A percentile compares a stretch with the other conserved stretches of the same genome.
Evolutionary conservation across 2,329 filamentous ascomycete species (phyloP).

Genomic region (Alternaria triticimaculans): DNA sequence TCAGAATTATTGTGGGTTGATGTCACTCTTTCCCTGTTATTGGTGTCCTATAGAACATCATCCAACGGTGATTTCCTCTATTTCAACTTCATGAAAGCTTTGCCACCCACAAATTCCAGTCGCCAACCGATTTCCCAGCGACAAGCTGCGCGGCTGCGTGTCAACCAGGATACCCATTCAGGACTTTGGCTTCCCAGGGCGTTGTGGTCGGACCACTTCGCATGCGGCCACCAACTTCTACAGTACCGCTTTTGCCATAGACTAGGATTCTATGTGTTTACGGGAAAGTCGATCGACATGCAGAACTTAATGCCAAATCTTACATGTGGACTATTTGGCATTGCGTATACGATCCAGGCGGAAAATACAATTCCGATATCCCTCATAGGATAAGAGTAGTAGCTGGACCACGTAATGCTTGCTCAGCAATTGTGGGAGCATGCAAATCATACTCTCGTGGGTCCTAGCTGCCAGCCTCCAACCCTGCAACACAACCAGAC

Average conservation of each 20-base stretch:
- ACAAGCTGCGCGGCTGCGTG: not conserved
- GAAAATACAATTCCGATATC: not conserved
- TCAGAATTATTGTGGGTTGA: constrained; percentile 7
- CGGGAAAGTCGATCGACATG: not conserved
- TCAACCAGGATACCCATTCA: not conserved
- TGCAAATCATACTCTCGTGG: not conserved
- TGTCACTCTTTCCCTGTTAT: not conserved
- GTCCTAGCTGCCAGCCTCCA: not conserved
- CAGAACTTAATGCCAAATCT: not conserved
- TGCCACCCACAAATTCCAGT: not conserved
- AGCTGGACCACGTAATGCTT: not conserved
- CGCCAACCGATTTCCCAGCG: not conserved
- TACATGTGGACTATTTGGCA: not conserved
- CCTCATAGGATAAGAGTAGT: not conserved
- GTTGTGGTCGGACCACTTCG: not conserved
- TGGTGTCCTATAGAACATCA: not conserved
- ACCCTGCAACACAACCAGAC: constrained; percentile 6
- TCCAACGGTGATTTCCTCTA: not conserved
- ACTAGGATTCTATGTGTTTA: not conserved
- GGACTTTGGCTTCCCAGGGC: not conserved
- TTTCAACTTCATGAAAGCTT: not conserved
- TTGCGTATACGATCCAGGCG: not conserved
- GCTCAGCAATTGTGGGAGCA: not conserved
- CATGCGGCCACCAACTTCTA: not conserved
- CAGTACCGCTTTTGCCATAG: not conserved